Conservation (phyloP, 768 basidiomycete genomes). For the Rhizopogon sp. region DNA sequence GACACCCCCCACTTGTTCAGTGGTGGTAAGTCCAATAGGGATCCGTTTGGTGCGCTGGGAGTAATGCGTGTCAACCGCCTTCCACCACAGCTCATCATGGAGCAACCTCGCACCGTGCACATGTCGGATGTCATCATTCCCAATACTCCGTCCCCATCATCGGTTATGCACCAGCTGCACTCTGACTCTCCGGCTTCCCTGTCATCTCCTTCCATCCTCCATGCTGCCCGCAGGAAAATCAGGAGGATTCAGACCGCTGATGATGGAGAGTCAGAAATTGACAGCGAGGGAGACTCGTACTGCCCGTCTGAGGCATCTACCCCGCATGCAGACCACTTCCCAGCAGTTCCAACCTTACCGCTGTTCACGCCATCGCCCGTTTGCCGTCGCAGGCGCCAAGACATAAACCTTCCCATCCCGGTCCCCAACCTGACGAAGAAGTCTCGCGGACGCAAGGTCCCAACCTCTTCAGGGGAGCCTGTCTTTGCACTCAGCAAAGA, state of each 20-base stretch:
- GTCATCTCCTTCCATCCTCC: not conserved
- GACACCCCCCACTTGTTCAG: not conserved
- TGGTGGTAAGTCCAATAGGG: not conserved
- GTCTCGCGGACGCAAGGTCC: constrained; percentile 44
- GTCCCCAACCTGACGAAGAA: constrained; percentile 48
- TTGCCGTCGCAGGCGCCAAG: constrained; percentile 17
- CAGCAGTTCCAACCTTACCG: not conserved
- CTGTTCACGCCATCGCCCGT: constrained; percentile 4
- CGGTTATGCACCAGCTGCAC: not conserved
- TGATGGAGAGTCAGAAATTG: constrained; percentile 6
- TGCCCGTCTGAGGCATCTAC: constrained; percentile 19
- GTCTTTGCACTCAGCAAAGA: constrained; percentile 21
- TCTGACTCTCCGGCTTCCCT: not conserved
- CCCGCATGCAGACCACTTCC: not conserved
- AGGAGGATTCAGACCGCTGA: not conserved
- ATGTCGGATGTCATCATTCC: constrained; percentile 17
- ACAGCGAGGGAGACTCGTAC: constrained; percentile 16
- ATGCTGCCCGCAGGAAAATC: not conserved
- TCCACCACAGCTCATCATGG: not conserved
- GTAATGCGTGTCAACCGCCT: not conserved
- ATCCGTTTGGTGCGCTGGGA: not conserved
- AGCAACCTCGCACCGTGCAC: constrained; percentile 14
- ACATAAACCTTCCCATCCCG: constrained; percentile 34
- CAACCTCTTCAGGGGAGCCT: constrained; percentile 26
- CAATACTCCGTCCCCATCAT: not conserved